Evolutionary conservation across 75 land plant genomes (phyloP).

Genomic region (Isoetes taiwanensis): DNA sequence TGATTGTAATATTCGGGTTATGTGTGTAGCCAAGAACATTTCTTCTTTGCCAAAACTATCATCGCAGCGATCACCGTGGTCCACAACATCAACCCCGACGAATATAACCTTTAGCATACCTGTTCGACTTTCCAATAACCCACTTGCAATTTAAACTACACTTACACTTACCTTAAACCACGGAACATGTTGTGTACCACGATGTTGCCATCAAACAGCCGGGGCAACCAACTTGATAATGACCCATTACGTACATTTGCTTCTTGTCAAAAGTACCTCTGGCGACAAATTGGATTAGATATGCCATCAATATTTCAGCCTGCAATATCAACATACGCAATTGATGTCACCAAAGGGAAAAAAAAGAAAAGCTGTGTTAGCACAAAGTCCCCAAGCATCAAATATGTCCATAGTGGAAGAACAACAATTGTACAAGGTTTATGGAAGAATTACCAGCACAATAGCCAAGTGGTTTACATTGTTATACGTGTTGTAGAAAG

Average conservation of each 20-base stretch:
- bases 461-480: too few relatives aligned
- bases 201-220: slow-evolving; percentile 53
- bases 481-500: not conserved
- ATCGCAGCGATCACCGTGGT: slow-evolving; percentile 93
- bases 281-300: slow-evolving; percentile 51
- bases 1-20: slow-evolving; percentile 29
- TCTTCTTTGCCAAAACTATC: slow-evolving; percentile 84
- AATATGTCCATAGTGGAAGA: too few relatives aligned
- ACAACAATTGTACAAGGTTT: too few relatives aligned
- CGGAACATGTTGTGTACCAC: slow-evolving; percentile 45
- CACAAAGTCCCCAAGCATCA: too few relatives aligned
- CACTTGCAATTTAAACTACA: too few relatives aligned
- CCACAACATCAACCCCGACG: slow-evolving; percentile 57
- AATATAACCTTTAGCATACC: not conserved
- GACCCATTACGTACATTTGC: slow-evolving; percentile 59
- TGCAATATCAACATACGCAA: slow-evolving; percentile 16
- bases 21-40: slow-evolving; percentile 55
- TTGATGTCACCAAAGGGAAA: not conserved
- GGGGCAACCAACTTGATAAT: slow-evolving; percentile 62
- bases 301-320: slow-evolving; percentile 65
- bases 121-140: too few relatives aligned
- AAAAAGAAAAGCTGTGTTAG: too few relatives aligned
- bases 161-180: slow-evolving; percentile 38
- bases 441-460: too few relatives aligned
- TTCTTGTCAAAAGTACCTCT: slow-evolving; percentile 35